Evolutionary conservation across 2,329 filamentous ascomycete species (phyloP), one percentile per base, ranked within the genome.

Genomic region (Torrubiella hemipterigena): DNA sequence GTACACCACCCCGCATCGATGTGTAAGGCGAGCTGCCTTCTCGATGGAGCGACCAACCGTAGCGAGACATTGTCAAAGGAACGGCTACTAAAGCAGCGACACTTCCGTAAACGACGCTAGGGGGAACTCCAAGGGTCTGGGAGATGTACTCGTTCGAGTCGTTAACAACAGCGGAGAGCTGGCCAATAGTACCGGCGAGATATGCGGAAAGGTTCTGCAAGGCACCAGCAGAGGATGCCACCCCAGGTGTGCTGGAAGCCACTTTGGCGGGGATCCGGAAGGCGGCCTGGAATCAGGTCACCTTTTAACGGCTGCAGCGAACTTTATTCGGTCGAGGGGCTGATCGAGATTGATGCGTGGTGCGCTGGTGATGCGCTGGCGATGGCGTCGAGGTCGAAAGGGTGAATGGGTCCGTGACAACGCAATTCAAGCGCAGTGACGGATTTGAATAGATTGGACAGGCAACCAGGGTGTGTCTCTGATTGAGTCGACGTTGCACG

Each of bases 151-250:
- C 56, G 52, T 59, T 65, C 27, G 66, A 64, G 44, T 54, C 58
- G 35, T 59, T 52, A 42, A 70, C 54, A 37, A 56, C 58, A 41
- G 55, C 52, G 40, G 63, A 62, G 31, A 77, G 50, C 33, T 64
- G 62, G 39, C 54, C 49, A 42, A 70, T 43, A 35, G 65, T 65
- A 37, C 58, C 62, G 51, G 70, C 65, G 47, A 77, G 51, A 54
- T 73, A 73, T 48, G 65, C 65, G 46, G 63, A 65, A 52, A 69
- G 61, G 58, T 68, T 73, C 59, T 67, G 67, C 51, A 73, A 55
- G 59, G 69, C 73, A 73, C 71, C 71, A n/a, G n/a, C n/a, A 55
- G 67, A 63, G 50, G 71, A 73, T 69, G 69, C 72, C 68, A 65
- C 61, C 49, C 59, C 49, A 52, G 56, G 58, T 55, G 66, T 61